phyloP scores from a whole-genome alignment of 768 basidiomycete species.

The Leccinellum luteum region DNA sequence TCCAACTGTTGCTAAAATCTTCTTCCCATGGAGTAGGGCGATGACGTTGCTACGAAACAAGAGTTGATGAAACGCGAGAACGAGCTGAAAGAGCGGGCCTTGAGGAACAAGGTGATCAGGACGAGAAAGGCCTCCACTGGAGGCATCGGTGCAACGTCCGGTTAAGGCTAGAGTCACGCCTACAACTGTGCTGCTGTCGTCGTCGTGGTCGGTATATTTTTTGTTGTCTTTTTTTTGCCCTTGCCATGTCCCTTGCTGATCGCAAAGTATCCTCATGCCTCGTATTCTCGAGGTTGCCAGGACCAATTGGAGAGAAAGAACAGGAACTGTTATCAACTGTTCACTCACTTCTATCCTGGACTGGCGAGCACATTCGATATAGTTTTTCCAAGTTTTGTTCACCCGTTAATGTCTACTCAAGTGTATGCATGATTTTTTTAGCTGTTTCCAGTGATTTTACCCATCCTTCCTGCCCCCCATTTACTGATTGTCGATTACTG shows the following conservation, averaged over 20 bases:
- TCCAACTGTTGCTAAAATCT: constrained; percentile 4
- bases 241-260: constrained; percentile 22
- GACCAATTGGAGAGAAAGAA: constrained; percentile 18
- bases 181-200: neutral
- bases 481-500: constrained; percentile 19
- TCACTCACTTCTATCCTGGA: neutral
- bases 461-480: neutral
- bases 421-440: constrained; percentile 17
- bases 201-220: constrained; percentile 1
- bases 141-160: constrained; percentile 15
- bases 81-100: constrained; percentile 76
- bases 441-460: constrained; percentile 14
- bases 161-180: constrained; percentile 14
- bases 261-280: constrained; percentile 11
- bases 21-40: constrained; percentile 20
- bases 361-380: constrained; percentile 20
- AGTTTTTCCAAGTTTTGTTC: constrained; percentile 5
- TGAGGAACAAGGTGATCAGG: constrained; percentile 80
- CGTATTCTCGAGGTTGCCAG: constrained; percentile 19
- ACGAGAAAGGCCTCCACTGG: constrained; percentile 52
- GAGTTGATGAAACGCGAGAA: constrained; percentile 72
- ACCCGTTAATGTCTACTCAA: constrained; percentile 20
- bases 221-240: constrained; percentile 21
- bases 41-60: constrained; percentile 17
- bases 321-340: constrained; percentile 14